Evolutionary conservation across 75 land plant species (phyloP).

Genomic region (Picea glauca): DNA sequence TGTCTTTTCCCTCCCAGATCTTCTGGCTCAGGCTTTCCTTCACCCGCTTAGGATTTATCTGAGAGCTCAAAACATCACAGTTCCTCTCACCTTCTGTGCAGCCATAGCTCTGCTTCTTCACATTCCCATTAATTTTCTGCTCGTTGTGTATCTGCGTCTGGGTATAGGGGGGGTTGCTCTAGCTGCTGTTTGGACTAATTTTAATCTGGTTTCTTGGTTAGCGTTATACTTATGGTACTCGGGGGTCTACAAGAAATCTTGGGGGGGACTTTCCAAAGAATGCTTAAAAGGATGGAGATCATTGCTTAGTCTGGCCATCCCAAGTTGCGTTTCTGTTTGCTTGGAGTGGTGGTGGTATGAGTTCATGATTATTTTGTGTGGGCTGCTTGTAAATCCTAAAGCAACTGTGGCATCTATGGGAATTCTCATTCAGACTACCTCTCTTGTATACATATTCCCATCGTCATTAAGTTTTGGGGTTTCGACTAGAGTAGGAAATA

Average conservation of each 20-base stretch:
- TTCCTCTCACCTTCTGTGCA: slow-evolving; percentile 47
- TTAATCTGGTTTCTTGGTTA: slow-evolving; percentile 29
- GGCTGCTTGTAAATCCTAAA: slow-evolving; percentile 49
- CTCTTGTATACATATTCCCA: slow-evolving; percentile 65
- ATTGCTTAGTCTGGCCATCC: slow-evolving; percentile 49
- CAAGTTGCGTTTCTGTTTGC: slow-evolving; percentile 73
- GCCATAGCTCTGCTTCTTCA: slow-evolving; percentile 42
- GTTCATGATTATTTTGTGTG: slow-evolving; percentile 67
- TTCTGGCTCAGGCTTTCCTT: slow-evolving; percentile 32
- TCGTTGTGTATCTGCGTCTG: slow-evolving; percentile 32
- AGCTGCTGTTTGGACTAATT: slow-evolving; percentile 40
- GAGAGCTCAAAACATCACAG: slow-evolving; percentile 46
- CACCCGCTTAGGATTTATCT: slow-evolving; percentile 42
- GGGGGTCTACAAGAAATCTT: slow-evolving; percentile 33
- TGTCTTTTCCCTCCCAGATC: slow-evolving; percentile 36
- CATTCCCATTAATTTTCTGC: slow-evolving; percentile 37
- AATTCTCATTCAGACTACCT: slow-evolving; percentile 68
- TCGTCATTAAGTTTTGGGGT: slow-evolving; percentile 61
- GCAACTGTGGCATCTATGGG: slow-evolving; percentile 76
- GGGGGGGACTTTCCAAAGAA: slow-evolving; percentile 16
- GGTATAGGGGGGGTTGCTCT: slow-evolving; percentile 64
- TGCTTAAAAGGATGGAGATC: slow-evolving; percentile 28
- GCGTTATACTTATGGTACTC: slow-evolving; percentile 27
- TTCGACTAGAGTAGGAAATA: slow-evolving; percentile 73
- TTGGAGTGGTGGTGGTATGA: slow-evolving; percentile 92